These are phyloP conservation scores for Penicillium alfredii DNA, from an alignment of 495 filamentous ascomycete genomes.

Conservation along the genomic window DNA sequence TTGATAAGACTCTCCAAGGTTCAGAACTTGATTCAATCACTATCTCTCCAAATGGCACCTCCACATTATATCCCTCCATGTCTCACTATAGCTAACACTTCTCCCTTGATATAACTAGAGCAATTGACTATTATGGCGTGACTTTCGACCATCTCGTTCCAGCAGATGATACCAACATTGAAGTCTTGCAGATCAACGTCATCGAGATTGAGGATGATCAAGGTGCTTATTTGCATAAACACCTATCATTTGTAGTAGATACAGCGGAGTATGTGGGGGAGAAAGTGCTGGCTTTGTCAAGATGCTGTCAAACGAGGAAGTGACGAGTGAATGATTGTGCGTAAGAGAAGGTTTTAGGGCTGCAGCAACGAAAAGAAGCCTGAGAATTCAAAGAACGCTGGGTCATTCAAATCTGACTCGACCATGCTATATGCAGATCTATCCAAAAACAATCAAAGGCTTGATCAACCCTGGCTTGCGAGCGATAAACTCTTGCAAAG, in stretches of 20 bases:
- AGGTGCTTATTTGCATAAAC: constrained; percentile 25
- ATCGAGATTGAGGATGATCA: constrained; percentile 26
- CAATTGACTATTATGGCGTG: constrained; percentile 37
- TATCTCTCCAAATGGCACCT: no score
- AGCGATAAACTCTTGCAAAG: not conserved
- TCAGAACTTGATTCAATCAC: no score
- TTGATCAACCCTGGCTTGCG: not conserved
- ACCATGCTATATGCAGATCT: no score
- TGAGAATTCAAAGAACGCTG: not conserved
- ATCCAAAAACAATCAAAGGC: constrained; percentile 2
- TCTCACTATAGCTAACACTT: not conserved
- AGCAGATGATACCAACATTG: constrained; percentile 22
- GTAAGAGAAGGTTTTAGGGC: not conserved
- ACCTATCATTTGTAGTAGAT: constrained; percentile 25
- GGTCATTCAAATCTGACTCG: no score
- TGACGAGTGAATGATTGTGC: constrained; percentile 18
- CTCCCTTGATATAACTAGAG: constrained; percentile 9
- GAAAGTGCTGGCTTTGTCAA: constrained; percentile 33
- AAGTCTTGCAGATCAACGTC: constrained; percentile 31
- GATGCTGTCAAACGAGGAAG: constrained; percentile 35
- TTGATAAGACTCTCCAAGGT: no score
- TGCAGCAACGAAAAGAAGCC: not conserved
- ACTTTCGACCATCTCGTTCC: constrained; percentile 36
- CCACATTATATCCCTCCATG: no score
- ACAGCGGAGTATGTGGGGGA: constrained; percentile 28